Conservation (phyloP, 805 yeast species). For the Tetrapisispora nanseiensis region DNA sequence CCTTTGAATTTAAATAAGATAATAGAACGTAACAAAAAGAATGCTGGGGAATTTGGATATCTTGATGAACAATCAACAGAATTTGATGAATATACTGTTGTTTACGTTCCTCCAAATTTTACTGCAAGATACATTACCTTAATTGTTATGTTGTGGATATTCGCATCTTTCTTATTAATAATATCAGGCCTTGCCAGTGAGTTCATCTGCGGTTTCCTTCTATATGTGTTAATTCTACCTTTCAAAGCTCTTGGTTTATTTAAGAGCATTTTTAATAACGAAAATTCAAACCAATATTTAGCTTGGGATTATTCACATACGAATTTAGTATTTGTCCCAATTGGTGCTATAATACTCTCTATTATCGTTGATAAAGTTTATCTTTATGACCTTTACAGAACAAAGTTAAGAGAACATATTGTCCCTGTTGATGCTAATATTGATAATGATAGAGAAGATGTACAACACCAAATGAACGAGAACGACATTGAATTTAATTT, state of each 20-base stretch:
- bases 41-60: constrained; percentile 36
- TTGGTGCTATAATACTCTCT: constrained; percentile 10
- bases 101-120: constrained; percentile 80
- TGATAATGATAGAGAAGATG: background rate
- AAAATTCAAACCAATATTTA: background rate
- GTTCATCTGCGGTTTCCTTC: constrained; percentile 9
- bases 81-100: constrained; percentile 51
- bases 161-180: constrained; percentile 31
- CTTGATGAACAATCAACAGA: constrained; percentile 34
- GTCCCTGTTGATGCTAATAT: constrained; percentile 8
- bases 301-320: constrained; percentile 6
- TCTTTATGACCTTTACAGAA: constrained; percentile 8
- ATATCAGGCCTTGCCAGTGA: constrained; percentile 14
- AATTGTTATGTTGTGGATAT: constrained; percentile 36
- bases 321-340: constrained; percentile 16
- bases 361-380: constrained; percentile 13
- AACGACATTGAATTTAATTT: constrained; percentile 1
- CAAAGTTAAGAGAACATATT: constrained; percentile 15
- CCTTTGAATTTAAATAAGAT: constrained; percentile 24
- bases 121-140: constrained; percentile 41
- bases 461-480: background rate
- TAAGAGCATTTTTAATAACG: background rate
- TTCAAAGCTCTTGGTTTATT: constrained; percentile 2
- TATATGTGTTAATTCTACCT: constrained; percentile 7
- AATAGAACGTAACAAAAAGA: constrained; percentile 29